Conservation (phyloP, 805 yeast genomes). For the Saturnispora serradocipensis region DNA sequence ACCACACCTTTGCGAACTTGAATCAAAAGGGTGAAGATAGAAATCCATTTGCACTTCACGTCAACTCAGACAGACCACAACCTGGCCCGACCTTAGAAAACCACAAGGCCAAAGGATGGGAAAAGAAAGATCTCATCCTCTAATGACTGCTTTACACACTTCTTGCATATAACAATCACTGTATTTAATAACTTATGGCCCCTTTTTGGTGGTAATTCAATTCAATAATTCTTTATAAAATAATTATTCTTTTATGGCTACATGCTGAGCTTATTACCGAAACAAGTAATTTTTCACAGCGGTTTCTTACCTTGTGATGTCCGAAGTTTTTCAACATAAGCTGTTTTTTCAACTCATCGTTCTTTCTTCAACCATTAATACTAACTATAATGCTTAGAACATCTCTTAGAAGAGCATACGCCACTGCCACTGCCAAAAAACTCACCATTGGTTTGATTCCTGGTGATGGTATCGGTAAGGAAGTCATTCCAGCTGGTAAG, state of each 20-base stretch:
- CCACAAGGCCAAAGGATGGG: slow-evolving; percentile 28
- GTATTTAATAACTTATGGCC: not conserved
- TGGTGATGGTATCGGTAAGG: slow-evolving; percentile 97
- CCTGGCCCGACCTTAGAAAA: slow-evolving; percentile 21
- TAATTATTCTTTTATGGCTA: not conserved
- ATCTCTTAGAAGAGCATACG: slow-evolving; percentile 23
- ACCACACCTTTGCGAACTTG: slow-evolving; percentile 66
- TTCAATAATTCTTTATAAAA: not conserved
- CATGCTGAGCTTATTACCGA: not conserved
- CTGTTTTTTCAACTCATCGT: not conserved
- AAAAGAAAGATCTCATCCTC: slow-evolving; percentile 24
- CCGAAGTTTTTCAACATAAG: not conserved
- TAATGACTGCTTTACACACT: not conserved
- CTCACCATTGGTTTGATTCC: slow-evolving; percentile 71
- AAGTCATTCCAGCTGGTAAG: slow-evolving; percentile 95
- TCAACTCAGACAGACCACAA: slow-evolving; percentile 23
- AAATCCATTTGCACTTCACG: slow-evolving; percentile 54
- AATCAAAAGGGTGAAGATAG: slow-evolving; percentile 37
- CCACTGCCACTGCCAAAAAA: slow-evolving; percentile 34
- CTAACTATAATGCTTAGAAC: slow-evolving; percentile 11
- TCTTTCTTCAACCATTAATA: not conserved
- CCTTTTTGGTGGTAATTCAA: not conserved
- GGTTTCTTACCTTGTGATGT: not conserved
- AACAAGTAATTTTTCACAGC: slow-evolving; percentile 1
- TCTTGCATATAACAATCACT: not conserved